A percentile compares a stretch with the other conserved stretches of the same genome.
These are phyloP conservation scores for Phytophthora pini DNA, from an alignment of 352 stramenopile genomes.

Conservation along the genomic window DNA sequence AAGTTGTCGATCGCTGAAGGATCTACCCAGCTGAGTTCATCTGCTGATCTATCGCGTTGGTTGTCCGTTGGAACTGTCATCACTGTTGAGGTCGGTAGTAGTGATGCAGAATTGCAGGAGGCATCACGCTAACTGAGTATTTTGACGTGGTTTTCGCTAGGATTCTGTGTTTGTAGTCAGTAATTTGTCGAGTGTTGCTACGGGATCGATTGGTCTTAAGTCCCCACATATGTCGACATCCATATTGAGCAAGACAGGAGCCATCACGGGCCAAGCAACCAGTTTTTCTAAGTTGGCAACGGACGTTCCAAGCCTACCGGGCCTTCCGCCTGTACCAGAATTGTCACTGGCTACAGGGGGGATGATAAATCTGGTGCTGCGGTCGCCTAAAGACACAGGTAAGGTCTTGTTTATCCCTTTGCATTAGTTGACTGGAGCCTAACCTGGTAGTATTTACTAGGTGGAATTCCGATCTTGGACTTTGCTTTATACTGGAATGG, in stretches of 20 bases:
- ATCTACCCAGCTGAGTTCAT: slow-evolving; percentile 41
- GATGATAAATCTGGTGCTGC: slow-evolving; percentile 37
- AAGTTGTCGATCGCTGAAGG: slow-evolving; percentile 46
- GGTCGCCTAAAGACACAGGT: slow-evolving; percentile 54
- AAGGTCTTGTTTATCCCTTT: not conserved
- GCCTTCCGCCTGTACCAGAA: slow-evolving; percentile 33
- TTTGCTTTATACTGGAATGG: slow-evolving; percentile 56
- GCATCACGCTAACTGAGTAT: not conserved
- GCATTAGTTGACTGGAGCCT: not conserved
- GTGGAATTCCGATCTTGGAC: slow-evolving; percentile 52
- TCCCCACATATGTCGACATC: slow-evolving; percentile 29
- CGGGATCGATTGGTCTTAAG: slow-evolving; percentile 41
- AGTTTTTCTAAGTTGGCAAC: slow-evolving; percentile 52
- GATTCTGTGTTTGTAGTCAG: slow-evolving; percentile 43
- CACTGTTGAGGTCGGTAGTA: slow-evolving; percentile 30
- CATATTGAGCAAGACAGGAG: slow-evolving; percentile 31
- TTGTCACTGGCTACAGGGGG: slow-evolving; percentile 53
- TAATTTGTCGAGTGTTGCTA: slow-evolving; percentile 41
- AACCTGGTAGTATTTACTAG: slow-evolving; percentile 10
- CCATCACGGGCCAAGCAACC: slow-evolving; percentile 36
- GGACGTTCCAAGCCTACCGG: slow-evolving; percentile 32
- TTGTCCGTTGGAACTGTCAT: slow-evolving; percentile 49
- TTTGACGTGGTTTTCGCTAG: slow-evolving; percentile 3
- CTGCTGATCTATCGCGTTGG: slow-evolving; percentile 40
- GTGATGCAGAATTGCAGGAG: not conserved